These are phyloP conservation scores for Castanea mollissima DNA, from an alignment of 306 rosid species.

Conservation along the genomic window DNA sequence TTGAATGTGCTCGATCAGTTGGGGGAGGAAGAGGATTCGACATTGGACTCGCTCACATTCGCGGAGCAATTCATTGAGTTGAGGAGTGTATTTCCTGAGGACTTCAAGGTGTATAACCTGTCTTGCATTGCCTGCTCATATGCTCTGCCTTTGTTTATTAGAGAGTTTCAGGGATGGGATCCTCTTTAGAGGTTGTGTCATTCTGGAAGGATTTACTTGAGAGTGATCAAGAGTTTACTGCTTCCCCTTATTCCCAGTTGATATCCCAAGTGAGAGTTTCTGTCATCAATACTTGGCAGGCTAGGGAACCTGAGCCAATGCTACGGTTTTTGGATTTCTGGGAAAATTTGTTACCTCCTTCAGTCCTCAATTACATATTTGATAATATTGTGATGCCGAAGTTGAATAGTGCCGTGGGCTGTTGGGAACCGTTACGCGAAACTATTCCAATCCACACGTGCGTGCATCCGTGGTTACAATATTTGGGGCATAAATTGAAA, in stretches of 20 bases:
- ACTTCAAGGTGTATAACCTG: conserved; percentile 79
- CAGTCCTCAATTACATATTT: conserved; percentile 59
- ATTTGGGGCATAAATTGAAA: conserved; percentile 77
- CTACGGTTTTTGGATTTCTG: conserved; percentile 72
- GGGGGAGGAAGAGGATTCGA: conserved; percentile 51
- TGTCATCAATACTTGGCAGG: conserved; percentile 85
- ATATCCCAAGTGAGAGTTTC: conserved; percentile 45
- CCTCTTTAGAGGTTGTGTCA: conserved; percentile 71
- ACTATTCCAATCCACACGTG: conserved; percentile 88
- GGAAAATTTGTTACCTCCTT: conserved; percentile 75
- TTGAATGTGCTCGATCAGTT: conserved; percentile 48
- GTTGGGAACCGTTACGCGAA: conserved; percentile 93
- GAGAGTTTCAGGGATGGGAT: conserved; percentile 91
- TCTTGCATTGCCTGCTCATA: conserved; percentile 82
- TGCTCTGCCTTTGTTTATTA: conserved; percentile 75
- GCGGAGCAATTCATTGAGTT: conserved; percentile 55
- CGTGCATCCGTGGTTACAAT: conserved; percentile 97
- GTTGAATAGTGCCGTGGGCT: conserved; percentile 68
- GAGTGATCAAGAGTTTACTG: conserved; percentile 29
- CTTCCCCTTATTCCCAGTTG: no score
- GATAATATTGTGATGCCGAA: conserved; percentile 77
- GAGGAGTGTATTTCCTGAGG: conserved; percentile 50
- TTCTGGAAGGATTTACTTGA: conserved; percentile 70
- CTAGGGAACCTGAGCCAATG: conserved; percentile 96
- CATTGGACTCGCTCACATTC: conserved; percentile 71